Conservation (phyloP, 768 basidiomycete genomes). For the Agaricus sinodeliciosus region DNA sequence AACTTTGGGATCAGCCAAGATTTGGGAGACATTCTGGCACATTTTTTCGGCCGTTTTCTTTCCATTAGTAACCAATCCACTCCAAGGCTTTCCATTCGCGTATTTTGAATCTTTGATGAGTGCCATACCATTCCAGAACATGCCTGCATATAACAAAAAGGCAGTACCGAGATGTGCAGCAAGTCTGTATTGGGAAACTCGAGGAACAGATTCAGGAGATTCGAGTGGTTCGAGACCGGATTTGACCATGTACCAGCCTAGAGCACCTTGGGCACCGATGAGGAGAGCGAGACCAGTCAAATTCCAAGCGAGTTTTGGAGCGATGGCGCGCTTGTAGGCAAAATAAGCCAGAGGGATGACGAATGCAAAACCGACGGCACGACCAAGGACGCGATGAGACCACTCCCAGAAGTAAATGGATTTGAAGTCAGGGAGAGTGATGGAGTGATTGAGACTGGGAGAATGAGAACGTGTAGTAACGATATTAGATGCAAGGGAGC, state of each 20-base stretch:
- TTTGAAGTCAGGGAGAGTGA: slow-evolving; percentile 88
- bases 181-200: slow-evolving; percentile 94
- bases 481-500: slow-evolving; percentile 22
- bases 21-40: slow-evolving; percentile 29
- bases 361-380: slow-evolving; percentile 78
- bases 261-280: slow-evolving; percentile 84
- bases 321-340: slow-evolving; percentile 59
- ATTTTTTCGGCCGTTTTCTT: slow-evolving; percentile 1
- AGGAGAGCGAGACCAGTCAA: slow-evolving; percentile 70
- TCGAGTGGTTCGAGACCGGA: slow-evolving; percentile 83
- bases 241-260: slow-evolving; percentile 99
- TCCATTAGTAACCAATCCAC: slow-evolving; percentile 35
- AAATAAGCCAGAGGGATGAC: slow-evolving; percentile 84
- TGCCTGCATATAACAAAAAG: slow-evolving; percentile 87
- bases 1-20: slow-evolving; percentile 51
- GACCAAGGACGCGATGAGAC: slow-evolving; percentile 90
- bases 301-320: slow-evolving; percentile 51
- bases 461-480: background rate
- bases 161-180: slow-evolving; percentile 94
- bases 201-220: slow-evolving; percentile 79
- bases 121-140: slow-evolving; percentile 75
- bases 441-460: slow-evolving; percentile 79
- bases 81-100: slow-evolving; percentile 51
- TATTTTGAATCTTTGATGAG: slow-evolving; percentile 77
- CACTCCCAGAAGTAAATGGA: slow-evolving; percentile 98